Conservation (phyloP, 805 yeast species). For the Candida chauliodis region DNA sequence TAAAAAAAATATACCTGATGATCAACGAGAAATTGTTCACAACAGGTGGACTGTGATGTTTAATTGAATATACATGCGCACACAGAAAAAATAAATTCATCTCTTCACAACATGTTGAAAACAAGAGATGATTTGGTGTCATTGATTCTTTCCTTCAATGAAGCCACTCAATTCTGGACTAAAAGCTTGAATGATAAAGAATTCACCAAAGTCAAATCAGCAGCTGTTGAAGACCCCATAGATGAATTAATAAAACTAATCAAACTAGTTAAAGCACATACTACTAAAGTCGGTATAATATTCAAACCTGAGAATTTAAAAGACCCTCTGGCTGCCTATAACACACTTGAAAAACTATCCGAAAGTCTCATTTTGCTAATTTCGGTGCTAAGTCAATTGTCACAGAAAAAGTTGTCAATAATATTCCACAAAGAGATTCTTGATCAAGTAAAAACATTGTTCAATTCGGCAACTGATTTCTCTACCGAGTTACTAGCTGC, state of each 20-base stretch:
- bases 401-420: slow-evolving; percentile 27
- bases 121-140: slow-evolving; percentile 19
- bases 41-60: background rate
- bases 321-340: slow-evolving; percentile 48
- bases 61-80: slow-evolving; percentile 20
- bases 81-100: background rate
- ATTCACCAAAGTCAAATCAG: slow-evolving; percentile 19
- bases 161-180: slow-evolving; percentile 30
- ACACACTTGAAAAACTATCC: slow-evolving; percentile 45
- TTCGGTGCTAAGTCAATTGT: slow-evolving; percentile 37
- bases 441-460: slow-evolving; percentile 9
- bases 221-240: slow-evolving; percentile 43
- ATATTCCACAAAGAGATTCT: slow-evolving; percentile 10
- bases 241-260: slow-evolving; percentile 58
- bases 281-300: slow-evolving; percentile 71
- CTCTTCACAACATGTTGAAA: slow-evolving; percentile 13
- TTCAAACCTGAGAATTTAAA: slow-evolving; percentile 55
- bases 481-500: slow-evolving; percentile 13
- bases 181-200: slow-evolving; percentile 11
- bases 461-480: slow-evolving; percentile 9
- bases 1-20: slow-evolving; percentile 1
- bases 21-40: background rate
- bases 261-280: slow-evolving; percentile 64
- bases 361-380: slow-evolving; percentile 42
- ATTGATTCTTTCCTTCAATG: slow-evolving; percentile 25